These are phyloP conservation scores for Epichloe gansuensis DNA, from an alignment of 2,329 filamentous ascomycete genomes.

Conservation along the genomic window DNA sequence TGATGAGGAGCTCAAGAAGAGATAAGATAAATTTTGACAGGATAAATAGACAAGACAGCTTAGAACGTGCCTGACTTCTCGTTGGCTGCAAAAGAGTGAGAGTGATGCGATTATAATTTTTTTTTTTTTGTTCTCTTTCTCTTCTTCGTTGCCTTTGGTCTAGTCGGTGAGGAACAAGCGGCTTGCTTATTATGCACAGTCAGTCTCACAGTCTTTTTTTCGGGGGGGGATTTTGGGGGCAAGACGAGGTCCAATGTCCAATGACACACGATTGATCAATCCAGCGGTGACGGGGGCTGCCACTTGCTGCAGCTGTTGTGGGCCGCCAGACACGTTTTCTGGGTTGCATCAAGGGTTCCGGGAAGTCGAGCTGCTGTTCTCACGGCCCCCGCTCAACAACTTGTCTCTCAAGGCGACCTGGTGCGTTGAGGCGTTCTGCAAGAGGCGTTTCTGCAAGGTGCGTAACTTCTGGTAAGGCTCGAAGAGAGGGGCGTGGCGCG, in stretches of 20 bases:
- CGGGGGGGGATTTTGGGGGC: background rate
- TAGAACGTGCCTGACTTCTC: background rate
- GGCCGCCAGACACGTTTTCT: slow-evolving; percentile 6
- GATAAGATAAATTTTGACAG: slow-evolving; percentile 3
- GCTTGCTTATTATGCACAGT: slow-evolving; percentile 4
- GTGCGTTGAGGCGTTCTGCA: slow-evolving; percentile 1
- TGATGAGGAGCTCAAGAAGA: background rate
- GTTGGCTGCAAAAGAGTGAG: background rate
- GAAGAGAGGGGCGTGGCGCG: background rate
- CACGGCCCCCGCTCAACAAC: background rate
- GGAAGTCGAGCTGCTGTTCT: background rate
- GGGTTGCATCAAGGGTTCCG: background rate
- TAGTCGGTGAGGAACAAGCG: slow-evolving; percentile 7
- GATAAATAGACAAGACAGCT: background rate
- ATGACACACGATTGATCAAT: slow-evolving; percentile 7
- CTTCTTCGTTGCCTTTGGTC: background rate
- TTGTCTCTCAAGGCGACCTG: background rate
- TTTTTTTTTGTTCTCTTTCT: background rate
- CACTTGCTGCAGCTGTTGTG: slow-evolving; percentile 3
- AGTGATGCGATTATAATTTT: background rate
- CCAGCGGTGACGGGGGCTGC: slow-evolving; percentile 11
- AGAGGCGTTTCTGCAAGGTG: background rate
- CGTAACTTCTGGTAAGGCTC: background rate
- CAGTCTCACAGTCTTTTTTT: background rate
- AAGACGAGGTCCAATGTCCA: slow-evolving; percentile 8